Evolutionary conservation across 169 alveolate species (phyloP).

Genomic region (Sarcocystis neurona): DNA sequence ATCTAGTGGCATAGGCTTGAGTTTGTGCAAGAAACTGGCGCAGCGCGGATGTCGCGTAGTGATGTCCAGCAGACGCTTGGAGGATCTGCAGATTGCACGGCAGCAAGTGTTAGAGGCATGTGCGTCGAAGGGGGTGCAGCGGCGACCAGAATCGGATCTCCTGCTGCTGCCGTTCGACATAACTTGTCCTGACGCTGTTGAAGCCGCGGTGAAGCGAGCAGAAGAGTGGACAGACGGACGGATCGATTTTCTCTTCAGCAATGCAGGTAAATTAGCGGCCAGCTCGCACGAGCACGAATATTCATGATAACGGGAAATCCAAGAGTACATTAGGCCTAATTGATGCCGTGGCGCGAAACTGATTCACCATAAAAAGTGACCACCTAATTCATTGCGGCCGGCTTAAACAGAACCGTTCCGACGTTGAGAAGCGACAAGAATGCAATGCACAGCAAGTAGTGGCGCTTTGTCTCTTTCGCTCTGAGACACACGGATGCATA

Average conservation of each 20-base stretch:
- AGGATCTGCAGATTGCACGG: slow-evolving; percentile 13
- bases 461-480: no score
- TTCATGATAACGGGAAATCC: no score
- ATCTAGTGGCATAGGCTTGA: slow-evolving; percentile 17
- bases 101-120: slow-evolving; percentile 1
- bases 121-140: neutral
- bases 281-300: no score
- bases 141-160: neutral
- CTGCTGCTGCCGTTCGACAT: slow-evolving; percentile 28
- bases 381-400: no score
- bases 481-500: no score
- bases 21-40: neutral
- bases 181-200: neutral
- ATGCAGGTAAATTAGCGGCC: no score
- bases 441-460: no score
- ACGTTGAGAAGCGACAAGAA: no score
- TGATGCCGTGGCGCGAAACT: no score
- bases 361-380: no score
- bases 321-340: no score
- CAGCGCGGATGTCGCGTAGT: slow-evolving; percentile 23
- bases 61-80: slow-evolving; percentile 1
- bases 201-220: neutral
- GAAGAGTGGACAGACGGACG: neutral
- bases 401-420: no score
- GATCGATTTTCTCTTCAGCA: slow-evolving; percentile 30